Conservation (phyloP, 305 asterid genomes). For the Solanum hybrid region DNA sequence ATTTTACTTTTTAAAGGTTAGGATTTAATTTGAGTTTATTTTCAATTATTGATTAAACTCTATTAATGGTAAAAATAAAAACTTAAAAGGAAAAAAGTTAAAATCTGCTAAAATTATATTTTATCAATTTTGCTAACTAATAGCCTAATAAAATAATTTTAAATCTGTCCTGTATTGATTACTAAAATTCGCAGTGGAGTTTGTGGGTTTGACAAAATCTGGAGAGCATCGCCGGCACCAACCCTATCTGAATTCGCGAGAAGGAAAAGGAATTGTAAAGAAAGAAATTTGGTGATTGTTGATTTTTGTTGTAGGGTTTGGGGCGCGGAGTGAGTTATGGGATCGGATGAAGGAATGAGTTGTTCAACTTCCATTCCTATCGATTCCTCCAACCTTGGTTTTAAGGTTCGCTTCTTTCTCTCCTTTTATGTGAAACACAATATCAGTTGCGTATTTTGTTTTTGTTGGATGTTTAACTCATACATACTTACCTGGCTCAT, state of each 20-base stretch:
- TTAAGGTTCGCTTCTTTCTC: conserved; percentile 35
- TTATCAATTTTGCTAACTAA: too few species aligned
- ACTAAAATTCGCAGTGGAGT: too few species aligned
- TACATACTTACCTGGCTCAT: neutral
- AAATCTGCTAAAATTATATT: too few species aligned
- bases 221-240: neutral
- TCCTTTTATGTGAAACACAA: neutral
- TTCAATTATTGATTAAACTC: too few species aligned
- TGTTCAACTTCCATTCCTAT: conserved; percentile 52
- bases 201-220: neutral
- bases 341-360: neutral
- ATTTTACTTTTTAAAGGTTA: too few species aligned
- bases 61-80: too few species aligned
- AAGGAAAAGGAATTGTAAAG: neutral
- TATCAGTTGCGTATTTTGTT: neutral
- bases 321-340: neutral
- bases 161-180: too few species aligned
- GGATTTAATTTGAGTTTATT: too few species aligned
- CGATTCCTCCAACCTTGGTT: conserved; percentile 75
- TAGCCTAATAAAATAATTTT: too few species aligned
- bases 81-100: too few species aligned
- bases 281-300: neutral
- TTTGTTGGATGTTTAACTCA: neutral
- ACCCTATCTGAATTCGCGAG: neutral
- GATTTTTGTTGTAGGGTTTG: neutral